These are phyloP conservation scores for Trematosphaeria pertusa DNA, from an alignment of 2,329 filamentous ascomycete species.

Conservation along the genomic window DNA sequence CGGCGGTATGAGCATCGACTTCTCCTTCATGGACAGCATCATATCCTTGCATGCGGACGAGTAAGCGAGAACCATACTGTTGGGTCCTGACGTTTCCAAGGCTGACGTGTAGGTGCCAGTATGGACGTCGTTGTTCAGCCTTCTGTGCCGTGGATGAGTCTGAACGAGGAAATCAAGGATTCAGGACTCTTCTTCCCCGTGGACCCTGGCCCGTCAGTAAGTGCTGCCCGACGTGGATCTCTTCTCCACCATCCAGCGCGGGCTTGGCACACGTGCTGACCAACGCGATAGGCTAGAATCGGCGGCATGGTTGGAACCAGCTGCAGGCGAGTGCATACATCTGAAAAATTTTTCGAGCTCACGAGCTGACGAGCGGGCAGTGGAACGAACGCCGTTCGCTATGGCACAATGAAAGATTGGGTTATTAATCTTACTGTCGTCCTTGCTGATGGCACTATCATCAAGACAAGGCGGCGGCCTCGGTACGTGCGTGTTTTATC, in stretches of 20 bases:
- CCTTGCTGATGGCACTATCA: slow-evolving; percentile 76
- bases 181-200: slow-evolving; percentile 89
- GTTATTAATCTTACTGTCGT: slow-evolving; percentile 84
- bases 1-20: slow-evolving; percentile 89
- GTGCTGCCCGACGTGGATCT: slow-evolving; percentile 14
- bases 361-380: slow-evolving; percentile 53
- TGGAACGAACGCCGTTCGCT: slow-evolving; percentile 80
- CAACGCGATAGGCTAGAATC: slow-evolving; percentile 66
- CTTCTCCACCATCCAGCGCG: not conserved
- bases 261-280: slow-evolving; percentile 21
- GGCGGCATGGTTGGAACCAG: slow-evolving; percentile 85
- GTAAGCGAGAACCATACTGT: slow-evolving; percentile 31
- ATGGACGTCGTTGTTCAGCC: slow-evolving; percentile 95
- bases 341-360: not conserved
- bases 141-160: slow-evolving; percentile 87
- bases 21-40: slow-evolving; percentile 84
- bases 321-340: slow-evolving; percentile 46
- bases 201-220: slow-evolving; percentile 73
- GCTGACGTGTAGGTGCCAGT: slow-evolving; percentile 41
- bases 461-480: slow-evolving; percentile 80
- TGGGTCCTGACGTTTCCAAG: not conserved
- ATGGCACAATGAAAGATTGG: slow-evolving; percentile 90
- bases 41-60: slow-evolving; percentile 81
- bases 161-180: slow-evolving; percentile 77
- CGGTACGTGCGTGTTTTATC: slow-evolving; percentile 49